Evolutionary conservation across 2,329 filamentous ascomycete genomes (phyloP).

Genomic region (Chaetomiaceae sp.): DNA sequence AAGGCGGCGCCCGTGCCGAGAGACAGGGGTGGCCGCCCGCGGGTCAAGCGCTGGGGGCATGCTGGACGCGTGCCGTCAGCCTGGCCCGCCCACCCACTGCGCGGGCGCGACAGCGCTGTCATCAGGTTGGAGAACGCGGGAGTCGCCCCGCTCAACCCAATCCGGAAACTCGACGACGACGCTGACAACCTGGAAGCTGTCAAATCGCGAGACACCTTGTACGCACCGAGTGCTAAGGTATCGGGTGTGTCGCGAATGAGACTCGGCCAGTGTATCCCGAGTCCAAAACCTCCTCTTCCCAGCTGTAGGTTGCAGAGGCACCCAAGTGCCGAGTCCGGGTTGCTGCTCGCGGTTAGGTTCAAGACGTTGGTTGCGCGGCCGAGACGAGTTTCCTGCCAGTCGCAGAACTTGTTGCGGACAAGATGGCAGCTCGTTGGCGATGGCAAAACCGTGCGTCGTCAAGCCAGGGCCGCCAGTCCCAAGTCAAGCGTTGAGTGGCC

Average conservation of each 20-base stretch:
- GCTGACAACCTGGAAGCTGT: too few species aligned
- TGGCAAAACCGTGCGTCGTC: neutral
- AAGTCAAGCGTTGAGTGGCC: neutral
- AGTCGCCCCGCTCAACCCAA: neutral
- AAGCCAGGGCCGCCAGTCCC: neutral
- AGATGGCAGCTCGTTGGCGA: neutral
- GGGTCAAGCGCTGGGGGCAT: constrained; percentile 17
- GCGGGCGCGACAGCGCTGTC: neutral
- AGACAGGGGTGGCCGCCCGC: constrained; percentile 25
- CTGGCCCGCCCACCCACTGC: constrained; percentile 1
- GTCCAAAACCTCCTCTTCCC: neutral
- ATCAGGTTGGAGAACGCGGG: neutral
- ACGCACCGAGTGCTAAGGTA: too few species aligned
- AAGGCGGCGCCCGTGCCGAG: constrained; percentile 24
- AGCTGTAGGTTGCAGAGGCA: neutral
- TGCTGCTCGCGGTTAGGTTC: neutral
- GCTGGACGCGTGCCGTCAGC: constrained; percentile 12
- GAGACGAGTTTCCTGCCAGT: neutral
- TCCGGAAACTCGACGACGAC: too few species aligned
- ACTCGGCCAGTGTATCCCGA: neutral
- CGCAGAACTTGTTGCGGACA: neutral
- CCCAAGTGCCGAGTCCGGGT: neutral
- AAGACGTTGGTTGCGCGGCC: neutral
- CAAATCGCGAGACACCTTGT: too few species aligned
- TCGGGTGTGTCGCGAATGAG: neutral